Base-by-base conservation (phyloP, 306 rosid genomes). In the Cicer arietinum region DNA sequence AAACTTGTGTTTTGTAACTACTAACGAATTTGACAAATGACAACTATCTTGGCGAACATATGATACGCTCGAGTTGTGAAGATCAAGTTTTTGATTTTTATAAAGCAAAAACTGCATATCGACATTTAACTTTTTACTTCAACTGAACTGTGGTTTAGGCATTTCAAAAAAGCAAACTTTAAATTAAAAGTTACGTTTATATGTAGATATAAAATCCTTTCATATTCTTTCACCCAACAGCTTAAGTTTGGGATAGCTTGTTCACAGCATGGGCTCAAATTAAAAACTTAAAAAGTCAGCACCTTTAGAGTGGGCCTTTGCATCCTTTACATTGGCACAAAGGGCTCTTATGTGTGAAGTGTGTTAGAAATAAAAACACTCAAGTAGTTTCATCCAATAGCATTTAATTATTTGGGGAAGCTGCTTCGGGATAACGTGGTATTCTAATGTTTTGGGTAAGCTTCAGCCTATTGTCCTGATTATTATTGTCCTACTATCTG, bases 11-110 rank as follows among this genome's bases (percentile, higher is more conserved):
- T 48, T 48, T 48, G n/a, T 14, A 13, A 48, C 7, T 12, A 48
- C 53, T 14, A 48, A 12, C 53, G 7, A 13, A 14, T 12, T 47
- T 48, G 53, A 48, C 17, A 48, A 48, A 12, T 14, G 6, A 11
- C n/a, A 48, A 11, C n/a, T 48, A 48, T 12, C 6, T 14, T 11
- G 40, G 48, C 5, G 39, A 18, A 42, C 48, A 53, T n/a, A 25
- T 14, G 43, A 16, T 17, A 37, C 9, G 54, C 57, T 67, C 3
- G 16, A 48, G 64, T 67, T 50, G 9, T 41, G 65, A 42, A 50
- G 71, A 76, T 80, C 52, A 41, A 12, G 8, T 22, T 30, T 57
- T 57, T 25, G 41, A 30, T 57, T 75, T 80, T 80, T 67, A 18
- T 77, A 43, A 41, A 46, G 16, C 73, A 35, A 58, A 30, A 30